A percentile compares a stretch with the other conserved stretches of the same genome.
Conservation (phyloP, 1,284 basidiomycete species). For the Polyporus tsugae region DNA sequence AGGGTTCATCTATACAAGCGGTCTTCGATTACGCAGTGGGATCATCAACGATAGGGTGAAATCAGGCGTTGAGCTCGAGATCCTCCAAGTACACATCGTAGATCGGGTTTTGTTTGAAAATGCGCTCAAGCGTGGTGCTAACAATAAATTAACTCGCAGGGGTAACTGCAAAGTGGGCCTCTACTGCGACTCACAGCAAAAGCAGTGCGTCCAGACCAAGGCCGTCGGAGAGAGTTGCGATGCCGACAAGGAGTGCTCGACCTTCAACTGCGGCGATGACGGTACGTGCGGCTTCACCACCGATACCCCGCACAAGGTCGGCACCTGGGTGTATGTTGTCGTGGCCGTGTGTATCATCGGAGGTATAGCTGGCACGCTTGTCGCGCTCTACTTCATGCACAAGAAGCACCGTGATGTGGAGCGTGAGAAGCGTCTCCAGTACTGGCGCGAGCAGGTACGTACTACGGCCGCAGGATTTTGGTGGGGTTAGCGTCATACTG, state of each 20-base stretch:
- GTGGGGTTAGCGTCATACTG: background rate
- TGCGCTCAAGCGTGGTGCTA: background rate
- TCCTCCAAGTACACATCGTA: no score
- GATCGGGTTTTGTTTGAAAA: no score
- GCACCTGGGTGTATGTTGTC: slow-evolving; percentile 74
- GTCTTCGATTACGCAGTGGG: no score
- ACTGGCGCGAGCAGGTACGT: slow-evolving; percentile 86
- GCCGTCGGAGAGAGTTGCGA: slow-evolving; percentile 63
- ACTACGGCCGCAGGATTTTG: background rate
- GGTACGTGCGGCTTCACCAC: slow-evolving; percentile 70
- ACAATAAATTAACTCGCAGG: slow-evolving; percentile 45
- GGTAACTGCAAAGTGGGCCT: slow-evolving; percentile 71
- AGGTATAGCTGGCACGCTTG: slow-evolving; percentile 76
- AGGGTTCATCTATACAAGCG: no score
- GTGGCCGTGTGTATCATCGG: slow-evolving; percentile 79
- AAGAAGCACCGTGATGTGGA: slow-evolving; percentile 75
- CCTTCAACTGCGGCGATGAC: slow-evolving; percentile 76
- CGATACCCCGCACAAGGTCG: slow-evolving; percentile 70
- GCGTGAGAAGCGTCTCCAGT: slow-evolving; percentile 82
- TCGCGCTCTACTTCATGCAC: slow-evolving; percentile 75
- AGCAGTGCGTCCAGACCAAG: slow-evolving; percentile 70
- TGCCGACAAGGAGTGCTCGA: slow-evolving; percentile 86
- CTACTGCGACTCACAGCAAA: slow-evolving; percentile 75
- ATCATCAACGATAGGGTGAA: no score
- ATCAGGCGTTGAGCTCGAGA: no score